Percentiles rank a stretch among this genome's conserved stretches.
Conservation (phyloP, 345 rosid species). For the Salix purpurea region DNA sequence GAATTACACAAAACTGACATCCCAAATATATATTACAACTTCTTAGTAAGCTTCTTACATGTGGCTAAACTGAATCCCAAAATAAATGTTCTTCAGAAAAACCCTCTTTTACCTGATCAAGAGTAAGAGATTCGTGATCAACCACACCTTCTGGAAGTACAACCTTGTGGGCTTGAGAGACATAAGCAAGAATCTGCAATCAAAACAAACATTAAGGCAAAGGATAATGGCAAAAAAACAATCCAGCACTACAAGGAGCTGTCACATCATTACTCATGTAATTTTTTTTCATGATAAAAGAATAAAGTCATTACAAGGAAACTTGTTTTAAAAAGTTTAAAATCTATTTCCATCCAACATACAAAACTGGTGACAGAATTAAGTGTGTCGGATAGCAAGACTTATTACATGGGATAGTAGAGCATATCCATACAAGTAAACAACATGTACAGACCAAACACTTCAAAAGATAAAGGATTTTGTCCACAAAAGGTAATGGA, state of each 20-base stretch:
- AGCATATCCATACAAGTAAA: neutral
- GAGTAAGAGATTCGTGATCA: slow-evolving; percentile 60
- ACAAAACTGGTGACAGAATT: neutral
- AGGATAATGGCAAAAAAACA: neutral
- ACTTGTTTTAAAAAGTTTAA: neutral
- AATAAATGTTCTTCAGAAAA: neutral
- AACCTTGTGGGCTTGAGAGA: slow-evolving; percentile 86
- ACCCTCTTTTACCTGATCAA: slow-evolving; percentile 59
- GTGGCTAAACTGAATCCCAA: neutral
- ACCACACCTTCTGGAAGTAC: slow-evolving; percentile 70
- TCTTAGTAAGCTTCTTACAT: neutral
- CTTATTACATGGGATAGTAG: neutral
- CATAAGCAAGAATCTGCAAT: slow-evolving; percentile 83
- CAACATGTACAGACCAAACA: neutral
- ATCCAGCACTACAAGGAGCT: neutral
- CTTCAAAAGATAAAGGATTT: neutral
- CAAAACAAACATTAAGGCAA: neutral
- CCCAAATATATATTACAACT: neutral
- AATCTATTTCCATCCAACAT: neutral
- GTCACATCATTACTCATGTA: neutral
- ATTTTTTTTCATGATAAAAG: neutral
- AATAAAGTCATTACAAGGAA: neutral
- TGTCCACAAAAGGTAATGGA: neutral
- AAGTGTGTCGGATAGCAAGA: neutral
- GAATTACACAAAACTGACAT: neutral